These are phyloP conservation scores for Cryptosporidium muris DNA, from an alignment of 169 alveolate species.

Conservation along the genomic window DNA sequence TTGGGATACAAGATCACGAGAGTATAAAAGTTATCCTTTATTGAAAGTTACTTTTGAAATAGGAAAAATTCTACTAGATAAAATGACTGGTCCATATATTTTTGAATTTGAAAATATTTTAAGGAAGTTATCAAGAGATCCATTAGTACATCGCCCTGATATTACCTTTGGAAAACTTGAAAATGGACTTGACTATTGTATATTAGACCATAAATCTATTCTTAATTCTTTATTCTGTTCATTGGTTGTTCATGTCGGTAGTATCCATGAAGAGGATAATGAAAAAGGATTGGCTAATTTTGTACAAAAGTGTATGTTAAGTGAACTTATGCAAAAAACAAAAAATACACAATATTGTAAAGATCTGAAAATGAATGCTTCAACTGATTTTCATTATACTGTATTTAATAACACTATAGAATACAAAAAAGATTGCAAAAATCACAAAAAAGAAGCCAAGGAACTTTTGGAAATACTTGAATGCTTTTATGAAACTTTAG, in stretches of 20 bases:
- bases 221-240: constrained; percentile 13
- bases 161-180: constrained; percentile 39
- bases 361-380: constrained; percentile 18
- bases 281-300: constrained; percentile 65
- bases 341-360: constrained; percentile 9
- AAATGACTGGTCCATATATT: background rate
- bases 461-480: constrained; percentile 36
- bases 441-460: constrained; percentile 19
- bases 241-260: constrained; percentile 38
- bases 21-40: too few relatives aligned
- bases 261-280: constrained; percentile 54
- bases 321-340: constrained; percentile 18
- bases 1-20: too few relatives aligned
- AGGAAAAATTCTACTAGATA: too few relatives aligned
- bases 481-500: constrained; percentile 7
- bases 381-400: constrained; percentile 63
- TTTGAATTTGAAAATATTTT: constrained; percentile 22
- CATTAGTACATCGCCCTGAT: constrained; percentile 56
- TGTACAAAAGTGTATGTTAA: constrained; percentile 24
- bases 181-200: constrained; percentile 57
- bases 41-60: too few relatives aligned
- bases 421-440: background rate
- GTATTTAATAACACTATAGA: constrained; percentile 30
- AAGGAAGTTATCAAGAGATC: constrained; percentile 29
- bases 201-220: constrained; percentile 36